Conservation (phyloP, 2,329 filamentous ascomycete genomes). For the Talaromyces sp. region DNA sequence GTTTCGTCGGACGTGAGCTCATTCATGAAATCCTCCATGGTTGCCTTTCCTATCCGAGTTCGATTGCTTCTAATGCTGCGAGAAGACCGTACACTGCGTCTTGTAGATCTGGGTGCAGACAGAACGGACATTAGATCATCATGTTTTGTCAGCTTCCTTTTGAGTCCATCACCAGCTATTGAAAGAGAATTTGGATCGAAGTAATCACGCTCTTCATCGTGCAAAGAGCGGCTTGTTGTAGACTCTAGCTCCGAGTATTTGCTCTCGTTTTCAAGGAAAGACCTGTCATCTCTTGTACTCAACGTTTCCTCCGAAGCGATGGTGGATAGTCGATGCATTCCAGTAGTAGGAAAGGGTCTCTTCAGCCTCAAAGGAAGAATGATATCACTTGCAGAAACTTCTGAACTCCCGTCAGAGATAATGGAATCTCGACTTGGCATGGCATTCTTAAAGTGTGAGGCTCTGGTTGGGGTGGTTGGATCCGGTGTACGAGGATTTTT, state of each 20-base stretch:
- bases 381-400: constrained; percentile 31
- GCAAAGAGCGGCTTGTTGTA: neutral
- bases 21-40: constrained; percentile 67
- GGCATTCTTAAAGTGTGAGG: neutral
- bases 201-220: constrained; percentile 40
- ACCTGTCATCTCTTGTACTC: constrained; percentile 25
- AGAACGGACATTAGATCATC: constrained; percentile 91
- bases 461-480: neutral
- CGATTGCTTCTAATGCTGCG: constrained; percentile 72
- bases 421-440: constrained; percentile 11
- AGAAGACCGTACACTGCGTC: constrained; percentile 67
- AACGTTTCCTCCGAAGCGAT: constrained; percentile 55
- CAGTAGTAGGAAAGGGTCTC: constrained; percentile 48
- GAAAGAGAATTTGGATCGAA: constrained; percentile 39
- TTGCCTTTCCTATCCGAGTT: constrained; percentile 62
- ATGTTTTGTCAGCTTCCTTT: constrained; percentile 79
- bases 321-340: constrained; percentile 52
- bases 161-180: constrained; percentile 49
- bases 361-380: constrained; percentile 37
- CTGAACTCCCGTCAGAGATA: constrained; percentile 31
- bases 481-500: neutral
- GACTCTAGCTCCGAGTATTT: constrained; percentile 21
- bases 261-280: constrained; percentile 14
- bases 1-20: constrained; percentile 80
- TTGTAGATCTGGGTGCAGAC: constrained; percentile 59